Base-by-base conservation (phyloP, 2,329 filamentous ascomycete species). In the Paecilomyces variotii region DNA sequence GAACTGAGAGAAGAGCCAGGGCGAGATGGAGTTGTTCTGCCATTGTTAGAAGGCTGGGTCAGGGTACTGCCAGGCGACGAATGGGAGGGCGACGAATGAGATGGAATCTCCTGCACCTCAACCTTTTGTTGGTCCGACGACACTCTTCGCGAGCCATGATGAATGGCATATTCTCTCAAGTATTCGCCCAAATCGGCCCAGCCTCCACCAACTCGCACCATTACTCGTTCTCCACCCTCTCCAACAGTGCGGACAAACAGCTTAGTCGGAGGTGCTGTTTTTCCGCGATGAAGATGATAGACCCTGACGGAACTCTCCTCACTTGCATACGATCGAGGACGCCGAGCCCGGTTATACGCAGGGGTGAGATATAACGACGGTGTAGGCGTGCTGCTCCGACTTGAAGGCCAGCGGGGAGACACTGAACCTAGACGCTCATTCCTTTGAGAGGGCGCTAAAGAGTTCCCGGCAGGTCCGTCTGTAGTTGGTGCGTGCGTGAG, bases 141-240 rank as follows among this genome's bases (percentile, higher is more conserved):
- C 24, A 82, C 79, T 30, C 82, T 80, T 52, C 84, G 86, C n/a
- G 90, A 87, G 51, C 90, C 89, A 71, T 99, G 94, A 70, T 99
- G 94, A 60, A 87, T 86, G 6, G 91, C 92, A 68, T 97, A 99
- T 72, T 96, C 91, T 65, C 91, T 88, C 50, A 99, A 81, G 69
- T 97, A 99, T 73, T 97, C 94, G 39, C 89, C 93, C 24, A 99
- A 79, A 73, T 99, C 94, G 12, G 92, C 91, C 94, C 94, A 99
- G n/a, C 94, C 94, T 60, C 94, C 94, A 11, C 94, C 94, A 11
- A 99, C 93, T 35, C 94, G 89, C 6, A 99, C 94, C 94, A 99
- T 97, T 61, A 97, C 91, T 56, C 94, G 86, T 73, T 97, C 91
- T 14, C 90, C 90, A 58, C 86, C 82, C 72, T 96, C 91, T 55